These are phyloP conservation scores for Aspergillus sp. DNA, from an alignment of 2,329 filamentous ascomycete species.

Conservation along the genomic window DNA sequence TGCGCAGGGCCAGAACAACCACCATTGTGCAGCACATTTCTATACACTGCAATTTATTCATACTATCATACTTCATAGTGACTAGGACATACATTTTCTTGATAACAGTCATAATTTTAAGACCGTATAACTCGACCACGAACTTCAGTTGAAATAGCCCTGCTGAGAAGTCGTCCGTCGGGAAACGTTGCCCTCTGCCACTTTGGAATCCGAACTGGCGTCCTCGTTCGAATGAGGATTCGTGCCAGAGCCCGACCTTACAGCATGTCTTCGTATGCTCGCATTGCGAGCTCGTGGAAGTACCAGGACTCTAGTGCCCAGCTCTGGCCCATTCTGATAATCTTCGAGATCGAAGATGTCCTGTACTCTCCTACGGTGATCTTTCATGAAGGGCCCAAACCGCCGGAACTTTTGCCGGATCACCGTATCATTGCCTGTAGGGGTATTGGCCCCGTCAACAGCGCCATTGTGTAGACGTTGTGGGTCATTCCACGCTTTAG, in stretches of 20 bases:
- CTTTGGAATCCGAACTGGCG: background rate
- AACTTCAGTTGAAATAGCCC: background rate
- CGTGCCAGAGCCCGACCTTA: background rate
- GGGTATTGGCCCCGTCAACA: background rate
- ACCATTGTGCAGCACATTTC: background rate
- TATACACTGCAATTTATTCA: background rate
- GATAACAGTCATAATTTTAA: background rate
- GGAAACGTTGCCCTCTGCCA: background rate
- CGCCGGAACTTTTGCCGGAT: constrained; percentile 2
- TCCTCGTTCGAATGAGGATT: background rate
- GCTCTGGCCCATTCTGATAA: background rate
- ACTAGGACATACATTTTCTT: background rate
- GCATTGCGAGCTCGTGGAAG: constrained; percentile 1
- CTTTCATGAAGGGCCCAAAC: background rate
- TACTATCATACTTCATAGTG: background rate
- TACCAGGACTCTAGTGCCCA: background rate
- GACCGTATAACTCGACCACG: background rate
- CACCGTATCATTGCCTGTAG: background rate
- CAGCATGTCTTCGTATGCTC: background rate
- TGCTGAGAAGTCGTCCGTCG: background rate
- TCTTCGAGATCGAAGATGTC: constrained; percentile 2
- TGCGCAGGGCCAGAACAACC: background rate
- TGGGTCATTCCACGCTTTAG: background rate
- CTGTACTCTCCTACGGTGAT: background rate
- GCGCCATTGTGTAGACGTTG: background rate